These are phyloP conservation scores for Claviceps pazoutovae DNA, from an alignment of 2,329 filamentous ascomycete genomes.

Conservation along the genomic window DNA sequence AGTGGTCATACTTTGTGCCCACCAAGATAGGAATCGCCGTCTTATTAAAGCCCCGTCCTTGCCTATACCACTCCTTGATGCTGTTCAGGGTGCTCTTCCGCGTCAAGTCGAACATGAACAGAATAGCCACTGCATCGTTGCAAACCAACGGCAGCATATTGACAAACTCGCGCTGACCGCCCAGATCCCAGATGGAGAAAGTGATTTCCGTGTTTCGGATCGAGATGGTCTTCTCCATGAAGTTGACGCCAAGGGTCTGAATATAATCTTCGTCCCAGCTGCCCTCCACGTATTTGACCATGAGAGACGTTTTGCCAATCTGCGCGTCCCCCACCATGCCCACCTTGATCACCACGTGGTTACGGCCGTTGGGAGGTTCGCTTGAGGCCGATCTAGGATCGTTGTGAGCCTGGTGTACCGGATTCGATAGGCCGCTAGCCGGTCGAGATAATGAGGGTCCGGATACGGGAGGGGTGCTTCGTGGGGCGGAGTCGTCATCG, in stretches of 20 bases:
- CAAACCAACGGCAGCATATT: slow-evolving; percentile 99
- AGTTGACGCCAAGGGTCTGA: slow-evolving; percentile 95
- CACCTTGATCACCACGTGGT: slow-evolving; percentile 92
- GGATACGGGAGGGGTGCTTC: slow-evolving; percentile 34
- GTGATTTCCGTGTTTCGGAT: slow-evolving; percentile 99
- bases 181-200: slow-evolving; percentile 98
- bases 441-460: slow-evolving; percentile 37
- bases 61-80: slow-evolving; percentile 99
- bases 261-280: slow-evolving; percentile 99
- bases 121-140: slow-evolving; percentile 94
- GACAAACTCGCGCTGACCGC: slow-evolving; percentile 95
- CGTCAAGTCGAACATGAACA: slow-evolving; percentile 99
- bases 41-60: slow-evolving; percentile 97
- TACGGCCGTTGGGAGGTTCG: slow-evolving; percentile 35
- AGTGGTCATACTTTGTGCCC: slow-evolving; percentile 97
- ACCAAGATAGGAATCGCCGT: slow-evolving; percentile 97
- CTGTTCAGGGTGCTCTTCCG: slow-evolving; percentile 97
- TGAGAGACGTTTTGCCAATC: slow-evolving; percentile 96
- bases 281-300: slow-evolving; percentile 99
- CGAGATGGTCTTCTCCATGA: slow-evolving; percentile 99
- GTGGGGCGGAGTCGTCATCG: slow-evolving; percentile 28
- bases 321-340: slow-evolving; percentile 99
- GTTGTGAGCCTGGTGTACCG: slow-evolving; percentile 23
- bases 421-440: slow-evolving; percentile 39
- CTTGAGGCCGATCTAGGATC: slow-evolving; percentile 30